A percentile compares a stretch with the other conserved stretches of the same genome.
These are phyloP conservation scores for Pythium biforme DNA, from an alignment of 352 stramenopile species.

Conservation along the genomic window DNA sequence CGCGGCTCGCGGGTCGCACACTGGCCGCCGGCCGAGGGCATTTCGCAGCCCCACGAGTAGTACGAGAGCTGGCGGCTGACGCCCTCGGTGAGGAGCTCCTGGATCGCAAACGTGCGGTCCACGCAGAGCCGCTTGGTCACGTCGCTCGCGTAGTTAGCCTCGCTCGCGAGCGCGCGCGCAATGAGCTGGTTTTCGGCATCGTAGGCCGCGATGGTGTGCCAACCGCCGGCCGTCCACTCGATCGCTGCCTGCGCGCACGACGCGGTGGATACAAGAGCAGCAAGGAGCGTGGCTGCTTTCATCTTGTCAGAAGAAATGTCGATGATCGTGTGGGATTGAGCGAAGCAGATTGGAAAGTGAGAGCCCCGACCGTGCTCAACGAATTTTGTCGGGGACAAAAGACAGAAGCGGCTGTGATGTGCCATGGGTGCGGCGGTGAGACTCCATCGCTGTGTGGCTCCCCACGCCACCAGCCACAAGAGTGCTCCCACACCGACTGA, in stretches of 20 bases:
- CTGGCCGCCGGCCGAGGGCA: background rate
- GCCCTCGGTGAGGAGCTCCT: background rate
- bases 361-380: too few species aligned
- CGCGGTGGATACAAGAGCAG: background rate
- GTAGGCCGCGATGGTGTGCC: background rate
- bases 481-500: too few species aligned
- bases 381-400: too few species aligned
- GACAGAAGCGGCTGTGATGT: too few species aligned
- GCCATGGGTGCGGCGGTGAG: too few species aligned
- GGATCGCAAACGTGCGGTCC: background rate
- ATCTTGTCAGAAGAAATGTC: too few species aligned
- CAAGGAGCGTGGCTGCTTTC: too few species aligned
- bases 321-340: too few species aligned
- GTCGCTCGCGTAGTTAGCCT: background rate
- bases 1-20: background rate
- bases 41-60: background rate
- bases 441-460: too few species aligned
- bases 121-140: background rate
- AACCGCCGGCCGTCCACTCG: background rate
- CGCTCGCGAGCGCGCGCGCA: background rate
- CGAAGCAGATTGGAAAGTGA: too few species aligned
- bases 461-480: too few species aligned
- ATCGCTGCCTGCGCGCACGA: background rate
- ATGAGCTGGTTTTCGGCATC: background rate
- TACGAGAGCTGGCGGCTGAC: background rate